These are phyloP conservation scores for Pistacia atlantica DNA, from an alignment of 345 rosid genomes.

Conservation along the genomic window DNA sequence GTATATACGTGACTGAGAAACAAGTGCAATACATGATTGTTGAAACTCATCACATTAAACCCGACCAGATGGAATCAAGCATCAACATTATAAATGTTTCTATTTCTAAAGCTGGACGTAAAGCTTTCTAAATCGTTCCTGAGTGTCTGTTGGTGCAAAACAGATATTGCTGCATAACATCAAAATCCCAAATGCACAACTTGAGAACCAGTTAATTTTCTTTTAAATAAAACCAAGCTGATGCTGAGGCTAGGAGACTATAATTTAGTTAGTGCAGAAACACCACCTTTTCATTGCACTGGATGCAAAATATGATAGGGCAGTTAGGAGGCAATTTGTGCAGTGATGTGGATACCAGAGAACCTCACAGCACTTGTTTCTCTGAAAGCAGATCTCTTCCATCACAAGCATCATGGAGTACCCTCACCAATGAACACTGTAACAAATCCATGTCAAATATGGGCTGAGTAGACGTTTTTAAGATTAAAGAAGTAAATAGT, in stretches of 20 bases:
- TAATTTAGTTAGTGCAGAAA: not conserved
- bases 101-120: not conserved
- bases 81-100: not conserved
- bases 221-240: not conserved
- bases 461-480: not conserved
- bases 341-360: not conserved
- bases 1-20: not conserved
- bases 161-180: not conserved
- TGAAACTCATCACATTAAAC: not conserved
- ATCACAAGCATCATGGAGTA: not conserved
- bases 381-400: not conserved
- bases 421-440: not conserved
- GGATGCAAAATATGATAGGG: not conserved
- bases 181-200: not conserved
- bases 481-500: conserved; percentile 11
- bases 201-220: not conserved
- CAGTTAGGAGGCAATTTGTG: not conserved
- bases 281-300: not conserved
- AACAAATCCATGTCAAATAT: not conserved
- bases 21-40: not conserved
- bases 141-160: not conserved
- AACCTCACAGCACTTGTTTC: not conserved
- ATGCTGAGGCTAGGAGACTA: not conserved
- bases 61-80: not conserved
- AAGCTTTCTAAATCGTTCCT: not conserved